Percentiles rank a stretch among this genome's conserved stretches.
Evolutionary conservation across 768 basidiomycete species (phyloP).

Genomic region (Favolaschia claudopus): DNA sequence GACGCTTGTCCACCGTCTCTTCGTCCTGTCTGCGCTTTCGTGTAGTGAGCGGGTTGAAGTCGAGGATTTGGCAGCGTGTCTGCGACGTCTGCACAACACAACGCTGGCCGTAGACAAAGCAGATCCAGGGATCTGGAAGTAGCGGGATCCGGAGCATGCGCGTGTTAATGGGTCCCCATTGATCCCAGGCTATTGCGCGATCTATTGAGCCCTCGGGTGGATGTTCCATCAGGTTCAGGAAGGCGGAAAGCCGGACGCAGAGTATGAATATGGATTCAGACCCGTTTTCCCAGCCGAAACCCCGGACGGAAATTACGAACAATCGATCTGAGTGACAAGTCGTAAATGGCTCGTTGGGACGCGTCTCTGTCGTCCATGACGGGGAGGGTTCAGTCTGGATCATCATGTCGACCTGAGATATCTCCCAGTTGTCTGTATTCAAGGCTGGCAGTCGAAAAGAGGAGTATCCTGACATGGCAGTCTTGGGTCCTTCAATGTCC

Average conservation of each 20-base stretch:
- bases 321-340: slow-evolving; percentile 37
- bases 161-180: slow-evolving; percentile 41
- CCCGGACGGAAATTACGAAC: slow-evolving; percentile 35
- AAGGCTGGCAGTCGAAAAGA: slow-evolving; percentile 35
- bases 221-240: slow-evolving; percentile 33
- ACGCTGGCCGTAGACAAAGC: slow-evolving; percentile 43
- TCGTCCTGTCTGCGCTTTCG: slow-evolving; percentile 30
- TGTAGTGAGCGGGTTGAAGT: slow-evolving; percentile 39
- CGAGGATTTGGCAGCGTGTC: slow-evolving; percentile 34
- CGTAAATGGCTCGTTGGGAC: slow-evolving; percentile 13
- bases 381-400: slow-evolving; percentile 44
- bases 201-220: slow-evolving; percentile 1
- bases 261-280: slow-evolving; percentile 28
- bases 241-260: slow-evolving; percentile 40
- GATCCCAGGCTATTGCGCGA: slow-evolving; percentile 31
- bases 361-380: slow-evolving; percentile 28
- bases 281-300: not conserved
- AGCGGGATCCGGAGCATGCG: slow-evolving; percentile 35
- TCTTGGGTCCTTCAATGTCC: slow-evolving; percentile 2
- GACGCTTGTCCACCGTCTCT: slow-evolving; percentile 16
- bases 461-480: slow-evolving; percentile 24
- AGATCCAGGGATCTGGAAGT: slow-evolving; percentile 43
- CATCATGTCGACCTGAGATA: slow-evolving; percentile 26
- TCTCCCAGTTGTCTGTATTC: not conserved
- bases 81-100: slow-evolving; percentile 33